Base-by-base conservation (phyloP, 208 protist species). In the Herpetomonas samuelpessoai region DNA sequence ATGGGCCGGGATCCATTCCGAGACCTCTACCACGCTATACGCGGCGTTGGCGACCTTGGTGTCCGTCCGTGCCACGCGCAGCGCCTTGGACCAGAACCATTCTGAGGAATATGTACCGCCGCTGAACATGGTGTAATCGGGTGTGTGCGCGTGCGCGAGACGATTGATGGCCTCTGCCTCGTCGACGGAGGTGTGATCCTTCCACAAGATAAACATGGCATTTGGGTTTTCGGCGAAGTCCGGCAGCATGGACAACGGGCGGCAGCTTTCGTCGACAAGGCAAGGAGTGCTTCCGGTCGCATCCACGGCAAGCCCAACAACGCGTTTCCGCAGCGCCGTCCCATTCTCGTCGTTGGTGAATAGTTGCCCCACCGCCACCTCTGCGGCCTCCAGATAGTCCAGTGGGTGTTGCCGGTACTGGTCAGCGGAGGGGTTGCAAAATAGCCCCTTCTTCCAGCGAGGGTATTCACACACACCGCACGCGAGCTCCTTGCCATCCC, bases 151-250 rank as follows among this genome's bases (percentile, higher is more conserved):
- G 63, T 75, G 72, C 50, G 76, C 74, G 21, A 76, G 26, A 0
- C 51, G 59, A 64, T 79, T 83, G 57, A 87, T 83, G 2, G 55
- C 73, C n/a, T 53, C 49, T 0, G 72, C 75, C 35, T 87, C 80
- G 22, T 77, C 47, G 27, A 87, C 68, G 18, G 80, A 71, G 2
- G 69, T 83, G 64, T 87, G 80, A 46, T 83, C 73, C 52, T 87
- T 87, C 68, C 80, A 87, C 21, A 87, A 61, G n/a, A 80, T 71
- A 62, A 80, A 82, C 79, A 86, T 87, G 4, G 75, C 72, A 25
- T 81, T 83, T 3, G 75, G 71, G 35, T 83, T 87, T 18, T 82
- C 67, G 21, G 52, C 39, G 54, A 87, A 83, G 1, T 49, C 48
- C 1, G 51, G 30, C 1, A 52, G 54, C 63, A 83, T 30, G 39